Evolutionary conservation across 495 filamentous ascomycete species (phyloP).

Genomic region (Penicillium manginii): DNA sequence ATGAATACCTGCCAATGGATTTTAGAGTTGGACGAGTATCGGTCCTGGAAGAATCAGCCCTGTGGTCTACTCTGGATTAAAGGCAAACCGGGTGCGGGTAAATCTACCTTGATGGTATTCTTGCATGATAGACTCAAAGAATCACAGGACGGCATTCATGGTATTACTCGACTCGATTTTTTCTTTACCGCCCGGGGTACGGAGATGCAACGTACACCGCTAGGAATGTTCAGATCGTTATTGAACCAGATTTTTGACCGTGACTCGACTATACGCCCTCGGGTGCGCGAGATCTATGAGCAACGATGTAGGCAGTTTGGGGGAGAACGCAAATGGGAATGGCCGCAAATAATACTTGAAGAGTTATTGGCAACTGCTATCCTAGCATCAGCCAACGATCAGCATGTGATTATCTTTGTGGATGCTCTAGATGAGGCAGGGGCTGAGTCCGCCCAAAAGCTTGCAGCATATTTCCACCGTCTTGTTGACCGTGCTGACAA

Average conservation of each 20-base stretch:
- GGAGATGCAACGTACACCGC: constrained; percentile 10
- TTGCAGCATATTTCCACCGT: constrained; percentile 10
- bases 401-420: constrained; percentile 13
- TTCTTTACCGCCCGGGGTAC: constrained; percentile 17
- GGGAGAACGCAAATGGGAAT: constrained; percentile 10
- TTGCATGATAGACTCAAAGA: constrained; percentile 13
- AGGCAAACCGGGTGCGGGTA: constrained; percentile 54
- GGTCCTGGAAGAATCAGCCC: constrained; percentile 33
- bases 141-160: not conserved
- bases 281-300: constrained; percentile 4
- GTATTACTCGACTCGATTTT: constrained; percentile 3
- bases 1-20: constrained; percentile 44
- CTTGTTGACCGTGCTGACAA: not conserved
- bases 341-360: constrained; percentile 10
- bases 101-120: constrained; percentile 48
- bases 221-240: constrained; percentile 19
- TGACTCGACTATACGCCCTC: not conserved
- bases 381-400: not conserved
- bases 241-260: constrained; percentile 10
- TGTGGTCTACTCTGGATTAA: constrained; percentile 50
- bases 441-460: constrained; percentile 1
- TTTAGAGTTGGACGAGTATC: constrained; percentile 33
- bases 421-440: constrained; percentile 25
- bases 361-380: constrained; percentile 3
- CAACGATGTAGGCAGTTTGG: constrained; percentile 11